These are phyloP conservation scores for Xylariaceae sp. DNA, from an alignment of 2,329 filamentous ascomycete genomes.

Conservation along the genomic window DNA sequence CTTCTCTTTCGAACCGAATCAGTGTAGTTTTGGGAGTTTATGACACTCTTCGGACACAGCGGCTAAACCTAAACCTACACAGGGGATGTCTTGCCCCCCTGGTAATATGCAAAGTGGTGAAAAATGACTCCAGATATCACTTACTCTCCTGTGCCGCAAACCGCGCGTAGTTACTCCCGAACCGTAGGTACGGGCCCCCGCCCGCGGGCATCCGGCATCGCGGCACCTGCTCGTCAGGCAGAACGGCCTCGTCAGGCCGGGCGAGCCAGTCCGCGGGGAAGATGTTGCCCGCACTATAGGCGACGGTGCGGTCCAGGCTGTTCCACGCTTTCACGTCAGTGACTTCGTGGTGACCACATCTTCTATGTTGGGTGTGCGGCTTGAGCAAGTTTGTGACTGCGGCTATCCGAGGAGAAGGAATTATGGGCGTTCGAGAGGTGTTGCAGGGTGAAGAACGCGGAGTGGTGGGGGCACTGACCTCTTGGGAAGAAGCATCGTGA, in stretches of 20 bases:
- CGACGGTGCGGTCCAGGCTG: constrained; percentile 67
- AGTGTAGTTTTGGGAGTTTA: too few relatives aligned
- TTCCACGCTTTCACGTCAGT: not conserved
- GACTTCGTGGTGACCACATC: too few relatives aligned
- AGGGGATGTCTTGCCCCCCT: too few relatives aligned
- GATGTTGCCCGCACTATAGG: constrained; percentile 67
- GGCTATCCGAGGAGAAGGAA: too few relatives aligned
- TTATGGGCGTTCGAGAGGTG: too few relatives aligned
- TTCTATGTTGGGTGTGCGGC: too few relatives aligned
- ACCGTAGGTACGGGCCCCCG: constrained; percentile 48
- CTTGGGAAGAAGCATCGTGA: constrained; percentile 70
- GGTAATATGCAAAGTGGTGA: too few relatives aligned
- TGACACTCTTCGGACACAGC: too few relatives aligned
- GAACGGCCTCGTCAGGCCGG: constrained; percentile 61
- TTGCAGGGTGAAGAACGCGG: not conserved
- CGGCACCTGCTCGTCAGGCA: constrained; percentile 54
- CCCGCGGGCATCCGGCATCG: constrained; percentile 37
- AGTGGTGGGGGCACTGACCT: constrained; percentile 30
- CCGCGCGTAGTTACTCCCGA: constrained; percentile 79
- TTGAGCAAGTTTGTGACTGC: too few relatives aligned
- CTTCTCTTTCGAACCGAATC: too few relatives aligned
- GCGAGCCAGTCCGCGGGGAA: constrained; percentile 70
- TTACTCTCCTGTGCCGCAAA: constrained; percentile 83
- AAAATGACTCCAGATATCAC: too few relatives aligned
- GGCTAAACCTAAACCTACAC: too few relatives aligned